These are phyloP conservation scores for Apiotrichum gracile DNA, from an alignment of 1,284 basidiomycete species.

Conservation along the genomic window DNA sequence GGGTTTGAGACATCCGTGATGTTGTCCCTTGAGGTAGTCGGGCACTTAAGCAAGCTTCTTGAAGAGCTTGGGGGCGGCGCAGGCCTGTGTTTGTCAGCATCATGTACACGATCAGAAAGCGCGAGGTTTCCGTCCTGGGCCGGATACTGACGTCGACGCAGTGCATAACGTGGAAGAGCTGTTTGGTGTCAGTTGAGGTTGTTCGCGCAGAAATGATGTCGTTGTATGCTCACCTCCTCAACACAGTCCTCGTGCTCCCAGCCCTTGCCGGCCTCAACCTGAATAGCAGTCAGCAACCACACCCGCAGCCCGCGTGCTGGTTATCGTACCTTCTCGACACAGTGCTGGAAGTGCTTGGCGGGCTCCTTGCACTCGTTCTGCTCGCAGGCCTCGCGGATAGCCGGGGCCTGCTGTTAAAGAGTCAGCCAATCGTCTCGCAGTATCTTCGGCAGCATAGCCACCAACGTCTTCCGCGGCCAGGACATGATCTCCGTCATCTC, in stretches of 20 bases:
- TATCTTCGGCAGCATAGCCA: no score
- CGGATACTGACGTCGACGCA: constrained; percentile 66
- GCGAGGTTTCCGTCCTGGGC: background rate
- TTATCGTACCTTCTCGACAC: constrained; percentile 67
- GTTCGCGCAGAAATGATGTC: background rate
- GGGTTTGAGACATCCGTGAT: background rate
- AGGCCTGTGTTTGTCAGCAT: constrained; percentile 52
- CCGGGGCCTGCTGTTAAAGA: constrained; percentile 55
- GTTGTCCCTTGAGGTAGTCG: background rate
- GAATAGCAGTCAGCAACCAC: background rate
- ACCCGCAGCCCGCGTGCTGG: background rate
- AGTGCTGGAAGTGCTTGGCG: constrained; percentile 82
- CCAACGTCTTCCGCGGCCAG: no score
- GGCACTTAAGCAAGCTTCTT: constrained; percentile 48
- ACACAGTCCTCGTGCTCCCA: constrained; percentile 85
- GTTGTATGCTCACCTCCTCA: constrained; percentile 61
- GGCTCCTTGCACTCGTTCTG: constrained; percentile 62
- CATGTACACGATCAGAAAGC: no score
- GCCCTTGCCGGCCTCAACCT: constrained; percentile 61
- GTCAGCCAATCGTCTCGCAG: background rate
- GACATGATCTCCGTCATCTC: no score
- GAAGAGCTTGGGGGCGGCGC: constrained; percentile 76
- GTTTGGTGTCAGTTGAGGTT: constrained; percentile 1
- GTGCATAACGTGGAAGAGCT: constrained; percentile 60
- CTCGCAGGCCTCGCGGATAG: constrained; percentile 69